A percentile compares a stretch with the other conserved stretches of the same genome.
phyloP scores from a whole-genome alignment of 306 rosid species.

The Hippophae gyantsensis region DNA sequence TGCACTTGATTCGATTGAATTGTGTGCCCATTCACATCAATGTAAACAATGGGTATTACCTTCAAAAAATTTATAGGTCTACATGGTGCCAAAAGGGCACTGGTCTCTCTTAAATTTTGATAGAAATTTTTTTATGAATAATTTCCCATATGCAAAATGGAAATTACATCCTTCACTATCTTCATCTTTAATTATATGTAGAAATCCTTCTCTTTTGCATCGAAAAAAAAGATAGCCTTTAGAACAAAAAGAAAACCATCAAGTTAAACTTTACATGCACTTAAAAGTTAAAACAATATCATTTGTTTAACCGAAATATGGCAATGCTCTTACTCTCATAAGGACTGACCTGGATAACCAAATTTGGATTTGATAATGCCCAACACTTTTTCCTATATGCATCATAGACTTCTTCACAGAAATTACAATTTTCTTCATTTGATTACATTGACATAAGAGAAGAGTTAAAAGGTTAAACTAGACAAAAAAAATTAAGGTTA shows the following conservation, averaged over 20 bases:
- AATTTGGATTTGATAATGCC: slow-evolving; percentile 89
- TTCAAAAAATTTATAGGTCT: slow-evolving; percentile 7
- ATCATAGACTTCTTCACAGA: slow-evolving; percentile 95
- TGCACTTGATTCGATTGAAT: slow-evolving; percentile 92
- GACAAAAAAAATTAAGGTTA: slow-evolving; percentile 3
- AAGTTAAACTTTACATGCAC: neutral
- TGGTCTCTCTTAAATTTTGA: too few relatives aligned
- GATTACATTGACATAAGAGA: slow-evolving; percentile 30
- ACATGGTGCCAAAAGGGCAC: too few relatives aligned
- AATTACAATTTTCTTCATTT: slow-evolving; percentile 84
- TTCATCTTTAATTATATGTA: slow-evolving; percentile 90
- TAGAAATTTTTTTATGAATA: too few relatives aligned
- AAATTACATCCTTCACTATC: slow-evolving; percentile 98
- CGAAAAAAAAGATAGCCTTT: slow-evolving; percentile 13
- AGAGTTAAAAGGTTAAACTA: neutral
- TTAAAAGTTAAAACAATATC: neutral
- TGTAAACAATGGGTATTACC: slow-evolving; percentile 95
- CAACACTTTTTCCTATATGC: slow-evolving; percentile 94
- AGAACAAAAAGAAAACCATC: too few relatives aligned
- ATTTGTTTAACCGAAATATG: neutral
- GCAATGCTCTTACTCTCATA: neutral
- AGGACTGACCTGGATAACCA: slow-evolving; percentile 73
- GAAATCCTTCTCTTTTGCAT: slow-evolving; percentile 99
- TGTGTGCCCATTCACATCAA: slow-evolving; percentile 67
- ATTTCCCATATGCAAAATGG: slow-evolving; percentile 92